Evolutionary conservation across 371 early-diverging fungal genomes (phyloP).

Genomic region (Syncephalis plumigaleata): DNA sequence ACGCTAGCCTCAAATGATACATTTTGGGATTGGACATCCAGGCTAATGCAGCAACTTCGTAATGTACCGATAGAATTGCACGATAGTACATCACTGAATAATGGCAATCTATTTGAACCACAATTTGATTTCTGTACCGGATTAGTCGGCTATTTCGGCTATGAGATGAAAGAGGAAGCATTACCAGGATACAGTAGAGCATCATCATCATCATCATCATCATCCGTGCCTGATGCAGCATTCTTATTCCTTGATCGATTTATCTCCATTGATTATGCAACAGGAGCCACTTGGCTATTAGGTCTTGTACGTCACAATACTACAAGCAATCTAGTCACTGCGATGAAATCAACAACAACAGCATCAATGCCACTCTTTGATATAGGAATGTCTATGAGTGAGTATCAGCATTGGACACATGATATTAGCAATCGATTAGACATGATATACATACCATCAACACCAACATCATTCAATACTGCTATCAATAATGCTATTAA

Average conservation of each 20-base stretch:
- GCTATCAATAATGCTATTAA: too few relatives aligned
- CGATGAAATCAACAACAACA: too few relatives aligned
- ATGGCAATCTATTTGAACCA: too few relatives aligned
- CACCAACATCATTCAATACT: too few relatives aligned
- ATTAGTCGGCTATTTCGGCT: conserved; percentile 79
- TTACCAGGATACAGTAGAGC: conserved; percentile 29
- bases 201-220: conserved; percentile 9
- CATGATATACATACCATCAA: too few relatives aligned
- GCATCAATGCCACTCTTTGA: too few relatives aligned
- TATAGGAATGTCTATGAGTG: too few relatives aligned
- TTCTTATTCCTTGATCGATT: conserved; percentile 70
- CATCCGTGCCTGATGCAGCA: conserved; percentile 53
- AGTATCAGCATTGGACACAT: too few relatives aligned
- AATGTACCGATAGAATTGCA: background rate
- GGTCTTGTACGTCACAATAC: conserved; percentile 24
- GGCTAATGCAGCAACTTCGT: conserved; percentile 9
- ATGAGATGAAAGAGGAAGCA: conserved; percentile 81
- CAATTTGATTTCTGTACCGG: conserved; percentile 61
- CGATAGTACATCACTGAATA: too few relatives aligned
- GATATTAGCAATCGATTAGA: too few relatives aligned
- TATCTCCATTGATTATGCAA: conserved; percentile 50
- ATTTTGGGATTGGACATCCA: conserved; percentile 27
- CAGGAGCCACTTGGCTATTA: conserved; percentile 20
- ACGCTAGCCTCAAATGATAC: conserved; percentile 4
- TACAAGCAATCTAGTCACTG: too few relatives aligned